Evolutionary conservation across 2,329 filamentous ascomycete species (phyloP).

Genomic region (Cercospora sp.): DNA sequence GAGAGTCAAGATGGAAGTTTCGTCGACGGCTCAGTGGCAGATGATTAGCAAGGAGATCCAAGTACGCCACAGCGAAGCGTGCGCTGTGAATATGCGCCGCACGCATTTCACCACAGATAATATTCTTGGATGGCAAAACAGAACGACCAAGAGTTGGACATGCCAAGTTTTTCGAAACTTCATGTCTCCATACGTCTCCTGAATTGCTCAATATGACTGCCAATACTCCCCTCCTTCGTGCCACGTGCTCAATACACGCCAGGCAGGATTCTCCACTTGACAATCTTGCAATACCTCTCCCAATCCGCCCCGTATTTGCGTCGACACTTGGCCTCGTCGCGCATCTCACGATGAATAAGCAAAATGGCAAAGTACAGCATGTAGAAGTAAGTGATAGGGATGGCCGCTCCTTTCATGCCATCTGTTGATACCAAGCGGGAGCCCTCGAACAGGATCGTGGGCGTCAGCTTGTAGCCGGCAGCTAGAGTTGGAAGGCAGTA

Average conservation of each 20-base stretch:
- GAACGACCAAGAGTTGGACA: not conserved
- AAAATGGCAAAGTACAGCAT: slow-evolving; percentile 86
- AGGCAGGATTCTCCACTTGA: slow-evolving; percentile 79
- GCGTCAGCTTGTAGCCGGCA: slow-evolving; percentile 73
- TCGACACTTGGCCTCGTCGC: slow-evolving; percentile 88
- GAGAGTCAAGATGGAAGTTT: slow-evolving; percentile 42
- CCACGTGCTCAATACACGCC: slow-evolving; percentile 66
- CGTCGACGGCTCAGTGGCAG: slow-evolving; percentile 36
- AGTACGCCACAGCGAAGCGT: not conserved
- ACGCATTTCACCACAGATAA: not conserved
- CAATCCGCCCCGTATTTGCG: slow-evolving; percentile 92
- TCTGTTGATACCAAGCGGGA: slow-evolving; percentile 59
- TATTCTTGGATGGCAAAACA: not conserved
- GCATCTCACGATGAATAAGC: slow-evolving; percentile 78
- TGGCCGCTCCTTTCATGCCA: slow-evolving; percentile 76
- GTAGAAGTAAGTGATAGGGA: slow-evolving; percentile 92
- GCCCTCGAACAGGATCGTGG: slow-evolving; percentile 56
- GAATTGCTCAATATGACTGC: not conserved
- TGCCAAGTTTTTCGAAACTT: not conserved
- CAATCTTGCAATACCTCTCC: slow-evolving; percentile 81
- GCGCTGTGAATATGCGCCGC: not conserved
- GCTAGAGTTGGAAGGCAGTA: slow-evolving; percentile 85
- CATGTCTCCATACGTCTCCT: not conserved
- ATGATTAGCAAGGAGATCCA: slow-evolving; percentile 25
- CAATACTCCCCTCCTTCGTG: not conserved